phyloP scores from a whole-genome alignment of 2,329 filamentous ascomycete genomes.

The Neopestalotiopsis sp. region DNA sequence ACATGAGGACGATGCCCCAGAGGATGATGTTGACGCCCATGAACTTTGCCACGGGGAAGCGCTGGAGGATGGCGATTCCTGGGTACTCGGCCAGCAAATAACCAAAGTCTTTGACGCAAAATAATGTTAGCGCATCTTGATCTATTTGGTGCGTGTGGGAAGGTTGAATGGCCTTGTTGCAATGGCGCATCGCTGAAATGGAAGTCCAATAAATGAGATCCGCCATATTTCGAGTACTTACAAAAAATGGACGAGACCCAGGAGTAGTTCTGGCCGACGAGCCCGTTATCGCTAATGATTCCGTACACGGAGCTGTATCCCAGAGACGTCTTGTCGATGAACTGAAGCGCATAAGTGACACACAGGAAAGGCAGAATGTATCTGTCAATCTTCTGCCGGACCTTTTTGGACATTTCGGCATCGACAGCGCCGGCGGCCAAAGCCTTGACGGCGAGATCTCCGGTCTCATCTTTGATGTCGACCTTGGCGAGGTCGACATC shows the following conservation, averaged over 20 bases:
- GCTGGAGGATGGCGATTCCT: conserved; percentile 39
- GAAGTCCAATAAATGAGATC: too few relatives aligned
- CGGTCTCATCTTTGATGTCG: conserved; percentile 37
- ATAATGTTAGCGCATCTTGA: too few relatives aligned
- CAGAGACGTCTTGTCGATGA: conserved; percentile 35
- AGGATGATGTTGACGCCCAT: conserved; percentile 42
- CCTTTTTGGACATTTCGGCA: conserved; percentile 27
- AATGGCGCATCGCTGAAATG: too few relatives aligned
- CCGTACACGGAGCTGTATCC: conserved; percentile 33
- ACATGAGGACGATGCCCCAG: conserved; percentile 44
- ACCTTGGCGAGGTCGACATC: conserved; percentile 22
- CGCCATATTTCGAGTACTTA: too few relatives aligned
- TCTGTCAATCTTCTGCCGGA: conserved; percentile 27
- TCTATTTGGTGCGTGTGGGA: too few relatives aligned
- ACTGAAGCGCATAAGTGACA: conserved; percentile 32
- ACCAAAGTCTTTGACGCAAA: conserved; percentile 25
- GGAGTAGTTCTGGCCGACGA: conserved; percentile 30
- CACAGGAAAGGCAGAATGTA: conserved; percentile 33
- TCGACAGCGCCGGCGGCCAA: conserved; percentile 34
- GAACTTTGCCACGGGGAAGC: conserved; percentile 41
- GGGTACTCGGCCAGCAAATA: conserved; percentile 50
- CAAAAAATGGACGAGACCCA: conserved; percentile 34
- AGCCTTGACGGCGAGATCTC: conserved; percentile 41
- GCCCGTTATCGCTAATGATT: conserved; percentile 29
- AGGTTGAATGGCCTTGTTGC: too few relatives aligned